Conservation (phyloP, 2,329 filamentous ascomycete species). For the Dryadomyces quercus-mongolicae region DNA sequence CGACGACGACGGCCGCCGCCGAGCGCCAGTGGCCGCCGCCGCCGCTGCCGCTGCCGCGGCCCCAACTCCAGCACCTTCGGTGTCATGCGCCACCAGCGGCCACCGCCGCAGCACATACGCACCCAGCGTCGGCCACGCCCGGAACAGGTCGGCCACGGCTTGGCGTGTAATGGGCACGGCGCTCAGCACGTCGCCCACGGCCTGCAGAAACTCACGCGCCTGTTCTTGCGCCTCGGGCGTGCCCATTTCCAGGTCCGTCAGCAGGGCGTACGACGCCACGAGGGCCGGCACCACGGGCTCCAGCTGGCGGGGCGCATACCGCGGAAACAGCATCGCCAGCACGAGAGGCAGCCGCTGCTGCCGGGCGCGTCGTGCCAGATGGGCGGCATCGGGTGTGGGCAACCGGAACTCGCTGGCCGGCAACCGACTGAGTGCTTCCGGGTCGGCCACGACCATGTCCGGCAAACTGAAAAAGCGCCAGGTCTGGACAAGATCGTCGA, state of each 20-base stretch:
- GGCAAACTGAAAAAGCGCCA: constrained; percentile 28
- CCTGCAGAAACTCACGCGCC: constrained; percentile 16
- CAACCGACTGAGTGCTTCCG: background rate
- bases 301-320: constrained; percentile 16
- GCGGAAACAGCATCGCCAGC: constrained; percentile 23
- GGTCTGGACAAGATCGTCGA: constrained; percentile 26
- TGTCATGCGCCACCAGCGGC: constrained; percentile 2
- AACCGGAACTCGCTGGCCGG: constrained; percentile 7
- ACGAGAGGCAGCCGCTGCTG: constrained; percentile 15
- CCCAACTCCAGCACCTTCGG: background rate
- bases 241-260: constrained; percentile 20
- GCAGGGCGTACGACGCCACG: constrained; percentile 25
- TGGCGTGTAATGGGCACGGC: constrained; percentile 4
- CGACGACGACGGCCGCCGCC: background rate
- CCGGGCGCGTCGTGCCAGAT: constrained; percentile 7
- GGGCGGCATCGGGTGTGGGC: constrained; percentile 4
- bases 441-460: constrained; percentile 9
- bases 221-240: constrained; percentile 9
- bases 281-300: constrained; percentile 20
- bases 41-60: no score
- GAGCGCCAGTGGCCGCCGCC: background rate
- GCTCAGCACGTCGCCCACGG: constrained; percentile 13
- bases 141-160: constrained; percentile 13
- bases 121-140: constrained; percentile 10
- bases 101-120: constrained; percentile 12